Percentiles rank a stretch among this genome's conserved stretches.
These are phyloP conservation scores for Suhomyces bolitotheri DNA, from an alignment of 1,139 yeast species.

Conservation along the genomic window DNA sequence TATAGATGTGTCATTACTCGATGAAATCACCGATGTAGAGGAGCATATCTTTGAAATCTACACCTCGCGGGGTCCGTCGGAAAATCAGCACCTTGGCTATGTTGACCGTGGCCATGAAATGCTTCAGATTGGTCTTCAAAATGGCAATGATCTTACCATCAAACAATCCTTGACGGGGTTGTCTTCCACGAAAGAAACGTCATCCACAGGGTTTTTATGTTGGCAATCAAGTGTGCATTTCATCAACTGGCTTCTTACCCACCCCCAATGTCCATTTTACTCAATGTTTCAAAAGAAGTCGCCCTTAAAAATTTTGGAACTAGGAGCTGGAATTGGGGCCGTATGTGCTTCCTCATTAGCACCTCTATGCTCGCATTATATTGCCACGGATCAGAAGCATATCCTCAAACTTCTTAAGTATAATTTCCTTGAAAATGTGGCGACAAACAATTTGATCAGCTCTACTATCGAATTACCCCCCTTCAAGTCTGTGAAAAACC, in stretches of 20 bases:
- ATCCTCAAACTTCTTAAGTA: conserved; percentile 50
- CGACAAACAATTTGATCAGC: conserved; percentile 16
- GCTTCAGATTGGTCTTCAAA: conserved; percentile 35
- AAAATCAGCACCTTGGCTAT: conserved; percentile 48
- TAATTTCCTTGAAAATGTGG: conserved; percentile 46
- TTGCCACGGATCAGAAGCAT: conserved; percentile 66
- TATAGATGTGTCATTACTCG: conserved; percentile 16
- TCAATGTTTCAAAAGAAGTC: conserved; percentile 15
- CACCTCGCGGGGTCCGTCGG: conserved; percentile 34
- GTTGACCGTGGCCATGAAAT: conserved; percentile 36
- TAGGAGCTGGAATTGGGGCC: conserved; percentile 71
- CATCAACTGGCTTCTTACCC: conserved; percentile 51
- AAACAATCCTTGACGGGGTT: conserved; percentile 46
- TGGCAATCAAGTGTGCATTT: conserved; percentile 59
- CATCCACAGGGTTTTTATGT: conserved; percentile 69
- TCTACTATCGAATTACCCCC: conserved; percentile 11
- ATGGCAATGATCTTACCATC: conserved; percentile 33
- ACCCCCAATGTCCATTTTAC: conserved; percentile 25
- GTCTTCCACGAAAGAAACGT: conserved; percentile 37
- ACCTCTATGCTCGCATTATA: conserved; percentile 33
- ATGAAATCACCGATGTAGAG: conserved; percentile 29
- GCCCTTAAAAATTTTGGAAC: conserved; percentile 45
- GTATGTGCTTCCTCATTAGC: conserved; percentile 51
- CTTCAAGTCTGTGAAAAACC: conserved; percentile 2
- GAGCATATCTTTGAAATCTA: conserved; percentile 54